Percentiles rank a stretch among this genome's conserved stretches.
These are phyloP conservation scores for Naganishia randhawae DNA, from an alignment of 768 basidiomycete species.

Conservation along the genomic window DNA sequence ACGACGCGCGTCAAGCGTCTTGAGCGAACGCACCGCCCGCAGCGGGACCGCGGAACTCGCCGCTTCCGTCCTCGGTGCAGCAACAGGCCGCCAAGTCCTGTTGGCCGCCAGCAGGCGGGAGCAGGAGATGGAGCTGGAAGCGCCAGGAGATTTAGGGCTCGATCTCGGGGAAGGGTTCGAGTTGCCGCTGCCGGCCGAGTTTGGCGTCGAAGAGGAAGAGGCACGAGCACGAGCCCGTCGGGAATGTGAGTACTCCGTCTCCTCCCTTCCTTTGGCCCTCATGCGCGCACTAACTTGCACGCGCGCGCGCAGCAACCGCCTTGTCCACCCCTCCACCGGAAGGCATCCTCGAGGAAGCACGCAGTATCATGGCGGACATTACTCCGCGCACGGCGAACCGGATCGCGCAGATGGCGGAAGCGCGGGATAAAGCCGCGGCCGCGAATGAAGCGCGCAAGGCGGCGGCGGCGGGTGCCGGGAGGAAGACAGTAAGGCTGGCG, in stretches of 20 bases:
- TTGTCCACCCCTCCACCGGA: constrained; percentile 69
- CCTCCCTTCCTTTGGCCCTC: constrained; percentile 12
- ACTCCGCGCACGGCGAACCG: constrained; percentile 57
- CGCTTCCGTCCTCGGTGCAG: constrained; percentile 5
- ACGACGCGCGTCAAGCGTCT: constrained; percentile 5
- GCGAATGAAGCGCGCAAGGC: constrained; percentile 55
- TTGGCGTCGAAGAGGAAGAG: constrained; percentile 3
- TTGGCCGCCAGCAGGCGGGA: constrained; percentile 1
- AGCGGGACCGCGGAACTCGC: constrained; percentile 7
- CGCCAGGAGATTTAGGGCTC: constrained; percentile 27
- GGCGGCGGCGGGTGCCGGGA: constrained; percentile 72
- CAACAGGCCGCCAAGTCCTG: background rate
- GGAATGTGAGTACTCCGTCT: constrained; percentile 47
- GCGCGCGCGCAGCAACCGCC: constrained; percentile 68
- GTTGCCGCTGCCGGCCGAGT: constrained; percentile 54
- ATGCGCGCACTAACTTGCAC: constrained; percentile 8
- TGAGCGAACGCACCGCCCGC: constrained; percentile 1
- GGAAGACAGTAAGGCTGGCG: constrained; percentile 53
- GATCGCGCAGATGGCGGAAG: constrained; percentile 39
- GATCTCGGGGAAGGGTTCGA: constrained; percentile 53
- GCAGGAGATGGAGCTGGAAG: constrained; percentile 20
- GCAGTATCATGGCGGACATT: constrained; percentile 34
- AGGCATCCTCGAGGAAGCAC: constrained; percentile 38
- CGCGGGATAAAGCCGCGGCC: constrained; percentile 53
- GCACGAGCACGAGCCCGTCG: constrained; percentile 58